Conservation (phyloP, 2,329 filamentous ascomycete genomes). For the Onygena corvina region DNA sequence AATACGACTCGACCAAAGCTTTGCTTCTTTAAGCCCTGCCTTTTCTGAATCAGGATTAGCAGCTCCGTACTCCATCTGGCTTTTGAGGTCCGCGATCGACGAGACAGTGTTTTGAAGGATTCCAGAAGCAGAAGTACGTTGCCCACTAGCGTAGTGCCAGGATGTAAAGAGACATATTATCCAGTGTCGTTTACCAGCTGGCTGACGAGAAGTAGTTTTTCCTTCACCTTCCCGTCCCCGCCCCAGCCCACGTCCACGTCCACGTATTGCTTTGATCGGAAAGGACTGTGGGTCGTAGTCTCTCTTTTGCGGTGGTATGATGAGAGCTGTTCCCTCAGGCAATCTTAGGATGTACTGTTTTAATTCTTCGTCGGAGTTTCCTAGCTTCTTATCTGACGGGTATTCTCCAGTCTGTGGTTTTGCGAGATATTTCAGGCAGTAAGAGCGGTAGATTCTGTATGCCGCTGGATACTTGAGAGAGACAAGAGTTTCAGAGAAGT, state of each 20-base stretch:
- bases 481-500: background rate
- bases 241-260: background rate
- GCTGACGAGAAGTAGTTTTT: background rate
- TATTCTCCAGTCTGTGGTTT: conserved; percentile 12
- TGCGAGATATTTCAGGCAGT: conserved; percentile 33
- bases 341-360: conserved; percentile 11
- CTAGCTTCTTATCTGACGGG: background rate
- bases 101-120: conserved; percentile 41
- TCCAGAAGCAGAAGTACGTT: conserved; percentile 24
- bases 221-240: background rate
- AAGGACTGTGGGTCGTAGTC: conserved; percentile 17
- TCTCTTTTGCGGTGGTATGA: conserved; percentile 41
- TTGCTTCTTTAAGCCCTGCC: conserved; percentile 16
- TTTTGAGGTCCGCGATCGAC: conserved; percentile 40
- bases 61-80: conserved; percentile 26
- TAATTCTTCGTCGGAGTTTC: background rate
- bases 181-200: conserved; percentile 35
- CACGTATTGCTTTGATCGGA: background rate
- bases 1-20: conserved; percentile 42
- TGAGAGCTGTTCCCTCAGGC: conserved; percentile 38
- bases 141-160: conserved; percentile 35
- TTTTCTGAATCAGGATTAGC: background rate
- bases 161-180: conserved; percentile 51
- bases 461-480: conserved; percentile 39
- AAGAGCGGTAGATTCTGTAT: conserved; percentile 35